A percentile compares a stretch with the other conserved stretches of the same genome.
phyloP scores from a whole-genome alignment of 257 asterid species.

The Salvia rosmarinus region DNA sequence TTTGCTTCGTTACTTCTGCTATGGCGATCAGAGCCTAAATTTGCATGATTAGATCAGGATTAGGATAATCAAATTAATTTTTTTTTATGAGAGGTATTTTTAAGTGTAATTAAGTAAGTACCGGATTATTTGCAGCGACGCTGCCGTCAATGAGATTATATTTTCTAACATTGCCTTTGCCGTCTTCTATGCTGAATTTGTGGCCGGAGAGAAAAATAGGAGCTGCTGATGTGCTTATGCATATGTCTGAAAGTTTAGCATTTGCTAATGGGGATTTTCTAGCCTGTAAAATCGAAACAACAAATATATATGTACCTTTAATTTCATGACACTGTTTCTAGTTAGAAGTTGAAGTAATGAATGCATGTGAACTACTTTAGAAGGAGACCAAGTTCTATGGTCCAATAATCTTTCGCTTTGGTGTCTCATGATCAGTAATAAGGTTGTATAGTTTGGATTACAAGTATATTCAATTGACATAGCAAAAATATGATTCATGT shows the following conservation, averaged over 20 bases:
- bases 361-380: too few relatives aligned
- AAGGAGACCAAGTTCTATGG: too few relatives aligned
- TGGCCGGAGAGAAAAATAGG: conserved; percentile 68
- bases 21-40: conserved; percentile 52
- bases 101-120: background rate
- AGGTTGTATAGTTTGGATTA: too few relatives aligned
- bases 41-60: background rate
- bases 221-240: conserved; percentile 70
- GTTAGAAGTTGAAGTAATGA: too few relatives aligned
- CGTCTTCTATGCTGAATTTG: conserved; percentile 38
- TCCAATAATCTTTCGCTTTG: too few relatives aligned
- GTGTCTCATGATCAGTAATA: too few relatives aligned
- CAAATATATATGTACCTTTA: too few relatives aligned
- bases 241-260: conserved; percentile 61
- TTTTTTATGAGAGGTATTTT: too few relatives aligned
- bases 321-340: too few relatives aligned
- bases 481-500: too few relatives aligned
- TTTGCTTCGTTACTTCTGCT: conserved; percentile 52
- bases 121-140: conserved; percentile 79
- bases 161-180: conserved; percentile 32
- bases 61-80: background rate
- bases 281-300: conserved; percentile 42
- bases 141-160: conserved; percentile 69
- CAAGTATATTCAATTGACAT: too few relatives aligned
- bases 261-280: conserved; percentile 40